phyloP scores from a whole-genome alignment of 257 asterid species.

The Jacaranda copaia region DNA sequence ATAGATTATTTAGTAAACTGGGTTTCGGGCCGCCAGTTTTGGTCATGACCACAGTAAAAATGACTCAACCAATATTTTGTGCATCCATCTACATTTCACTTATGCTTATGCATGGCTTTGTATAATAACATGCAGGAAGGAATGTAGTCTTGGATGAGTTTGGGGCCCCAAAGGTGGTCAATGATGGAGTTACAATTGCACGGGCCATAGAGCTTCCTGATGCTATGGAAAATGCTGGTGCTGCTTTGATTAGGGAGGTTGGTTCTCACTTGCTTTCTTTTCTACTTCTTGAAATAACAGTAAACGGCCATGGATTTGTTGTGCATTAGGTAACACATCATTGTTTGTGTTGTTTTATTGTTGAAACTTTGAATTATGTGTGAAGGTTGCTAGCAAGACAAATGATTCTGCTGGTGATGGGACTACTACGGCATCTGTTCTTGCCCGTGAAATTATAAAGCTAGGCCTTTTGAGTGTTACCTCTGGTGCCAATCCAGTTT shows the following conservation, averaged over 20 bases:
- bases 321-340: background rate
- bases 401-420: slow-evolving; percentile 99
- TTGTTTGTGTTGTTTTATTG: slow-evolving; percentile 1
- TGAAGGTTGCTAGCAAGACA: slow-evolving; percentile 98
- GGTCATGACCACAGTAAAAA: no score
- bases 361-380: slow-evolving; percentile 31
- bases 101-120: background rate
- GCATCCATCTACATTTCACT: background rate
- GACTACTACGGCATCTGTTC: slow-evolving; percentile 90
- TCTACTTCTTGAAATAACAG: no score
- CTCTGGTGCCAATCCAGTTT: slow-evolving; percentile 97
- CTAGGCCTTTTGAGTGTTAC: slow-evolving; percentile 94
- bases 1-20: no score
- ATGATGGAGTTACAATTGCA: slow-evolving; percentile 93
- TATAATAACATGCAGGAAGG: slow-evolving; percentile 59
- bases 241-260: slow-evolving; percentile 96
- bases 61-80: background rate
- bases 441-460: slow-evolving; percentile 95
- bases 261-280: slow-evolving; percentile 11
- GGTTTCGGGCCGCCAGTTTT: background rate
- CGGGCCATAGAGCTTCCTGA: slow-evolving; percentile 62
- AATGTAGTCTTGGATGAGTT: slow-evolving; percentile 94
- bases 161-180: slow-evolving; percentile 90
- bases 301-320: background rate
- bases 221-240: slow-evolving; percentile 98